phyloP scores from a whole-genome alignment of 345 rosid genomes.

The Salix caprea region DNA sequence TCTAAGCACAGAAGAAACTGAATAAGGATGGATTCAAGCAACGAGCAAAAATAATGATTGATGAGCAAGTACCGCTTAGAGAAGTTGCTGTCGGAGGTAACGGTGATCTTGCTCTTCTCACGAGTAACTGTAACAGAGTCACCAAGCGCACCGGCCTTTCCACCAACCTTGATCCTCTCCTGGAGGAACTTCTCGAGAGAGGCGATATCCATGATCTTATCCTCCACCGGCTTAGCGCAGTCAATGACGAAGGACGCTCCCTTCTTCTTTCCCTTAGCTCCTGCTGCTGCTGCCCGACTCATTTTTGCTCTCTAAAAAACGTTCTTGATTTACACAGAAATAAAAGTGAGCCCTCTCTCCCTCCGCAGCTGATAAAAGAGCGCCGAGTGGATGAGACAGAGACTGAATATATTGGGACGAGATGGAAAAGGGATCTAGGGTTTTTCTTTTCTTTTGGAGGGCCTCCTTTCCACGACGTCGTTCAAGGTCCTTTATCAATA shows the following conservation, averaged over 20 bases:
- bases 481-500: neutral
- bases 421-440: neutral
- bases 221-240: slow-evolving; percentile 24
- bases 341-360: neutral
- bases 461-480: neutral
- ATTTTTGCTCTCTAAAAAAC: neutral
- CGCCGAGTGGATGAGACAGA: neutral
- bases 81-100: slow-evolving; percentile 16
- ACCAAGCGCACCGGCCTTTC: slow-evolving; percentile 28
- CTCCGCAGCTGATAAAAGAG: neutral
- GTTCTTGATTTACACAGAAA: neutral
- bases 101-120: slow-evolving; percentile 27
- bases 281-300: slow-evolving; percentile 15
- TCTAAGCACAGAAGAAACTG: neutral
- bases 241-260: slow-evolving; percentile 17
- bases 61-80: slow-evolving; percentile 15
- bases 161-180: slow-evolving; percentile 26
- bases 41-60: neutral
- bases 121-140: slow-evolving; percentile 20
- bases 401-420: neutral
- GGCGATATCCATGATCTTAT: slow-evolving; percentile 30
- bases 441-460: neutral
- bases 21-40: neutral
- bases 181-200: slow-evolving; percentile 30
- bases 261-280: slow-evolving; percentile 23